Conservation (phyloP, 352 stramenopile genomes). For the Phytophthora agathidicida region DNA sequence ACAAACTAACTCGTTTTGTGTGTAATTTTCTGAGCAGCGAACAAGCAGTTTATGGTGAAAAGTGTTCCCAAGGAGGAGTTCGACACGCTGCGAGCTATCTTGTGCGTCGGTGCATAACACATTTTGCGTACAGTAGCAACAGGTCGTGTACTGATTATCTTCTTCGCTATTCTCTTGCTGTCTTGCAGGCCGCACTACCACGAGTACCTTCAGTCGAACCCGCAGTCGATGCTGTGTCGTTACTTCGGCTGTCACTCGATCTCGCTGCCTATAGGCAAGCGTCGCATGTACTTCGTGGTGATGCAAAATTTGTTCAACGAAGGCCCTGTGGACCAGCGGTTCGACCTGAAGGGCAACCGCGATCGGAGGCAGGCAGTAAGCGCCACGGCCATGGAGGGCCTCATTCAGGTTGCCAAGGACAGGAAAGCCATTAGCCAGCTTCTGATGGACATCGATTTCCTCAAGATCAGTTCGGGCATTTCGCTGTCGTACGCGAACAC, state of each 20-base stretch:
- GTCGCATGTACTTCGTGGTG: constrained; percentile 89
- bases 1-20: constrained; percentile 6
- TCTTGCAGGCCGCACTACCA: constrained; percentile 72
- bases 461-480: constrained; percentile 72
- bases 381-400: constrained; percentile 54
- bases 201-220: constrained; percentile 77
- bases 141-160: too few species aligned
- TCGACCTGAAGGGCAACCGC: constrained; percentile 85
- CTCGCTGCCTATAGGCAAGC: constrained; percentile 80
- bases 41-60: constrained; percentile 91
- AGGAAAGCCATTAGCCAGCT: constrained; percentile 67
- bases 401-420: constrained; percentile 73
- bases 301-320: constrained; percentile 90
- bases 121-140: too few species aligned
- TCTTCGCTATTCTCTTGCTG: constrained; percentile 1
- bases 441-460: constrained; percentile 90
- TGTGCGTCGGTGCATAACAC: constrained; percentile 64
- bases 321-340: constrained; percentile 77
- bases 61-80: constrained; percentile 88
- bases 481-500: constrained; percentile 53
- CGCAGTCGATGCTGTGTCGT: constrained; percentile 72
- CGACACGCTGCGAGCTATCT: constrained; percentile 77
- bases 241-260: constrained; percentile 90
- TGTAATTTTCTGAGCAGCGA: constrained; percentile 39
- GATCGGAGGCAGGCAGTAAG: constrained; percentile 77